phyloP scores from a whole-genome alignment of 2,329 filamentous ascomycete genomes.

The Aspergillus pseudoterreus region DNA sequence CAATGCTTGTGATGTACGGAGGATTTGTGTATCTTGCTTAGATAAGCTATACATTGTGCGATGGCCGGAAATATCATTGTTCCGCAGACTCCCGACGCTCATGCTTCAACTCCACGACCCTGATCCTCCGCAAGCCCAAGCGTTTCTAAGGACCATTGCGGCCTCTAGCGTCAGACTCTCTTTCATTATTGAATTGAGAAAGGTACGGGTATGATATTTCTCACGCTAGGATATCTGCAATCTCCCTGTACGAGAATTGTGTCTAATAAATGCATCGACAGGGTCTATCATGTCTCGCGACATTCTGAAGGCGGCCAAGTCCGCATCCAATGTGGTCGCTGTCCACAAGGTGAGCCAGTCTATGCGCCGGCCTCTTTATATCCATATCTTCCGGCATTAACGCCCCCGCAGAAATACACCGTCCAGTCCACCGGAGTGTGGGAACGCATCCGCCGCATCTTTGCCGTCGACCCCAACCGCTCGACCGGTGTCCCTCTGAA shows the following conservation, averaged over 20 bases:
- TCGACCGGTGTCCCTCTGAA: slow-evolving; percentile 92
- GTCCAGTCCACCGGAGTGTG: slow-evolving; percentile 85
- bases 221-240: no score
- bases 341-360: slow-evolving; percentile 32
- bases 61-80: not conserved
- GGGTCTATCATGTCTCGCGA: slow-evolving; percentile 34
- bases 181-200: not conserved
- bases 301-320: slow-evolving; percentile 37
- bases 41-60: not conserved
- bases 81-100: not conserved
- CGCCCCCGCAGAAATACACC: slow-evolving; percentile 76
- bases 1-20: no score
- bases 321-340: slow-evolving; percentile 35
- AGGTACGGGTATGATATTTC: not conserved
- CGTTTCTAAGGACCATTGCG: not conserved
- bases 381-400: not conserved
- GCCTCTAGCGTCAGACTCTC: not conserved
- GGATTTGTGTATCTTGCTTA: not conserved
- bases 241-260: not conserved
- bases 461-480: slow-evolving; percentile 81
- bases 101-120: not conserved
- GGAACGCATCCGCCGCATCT: slow-evolving; percentile 72
- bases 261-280: slow-evolving; percentile 14
- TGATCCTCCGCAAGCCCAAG: not conserved
- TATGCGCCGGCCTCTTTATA: not conserved